A percentile compares a stretch with the other conserved stretches of the same genome.
Conservation (phyloP, 129 eudicot genomes). For the Oenanthe sinensis region DNA sequence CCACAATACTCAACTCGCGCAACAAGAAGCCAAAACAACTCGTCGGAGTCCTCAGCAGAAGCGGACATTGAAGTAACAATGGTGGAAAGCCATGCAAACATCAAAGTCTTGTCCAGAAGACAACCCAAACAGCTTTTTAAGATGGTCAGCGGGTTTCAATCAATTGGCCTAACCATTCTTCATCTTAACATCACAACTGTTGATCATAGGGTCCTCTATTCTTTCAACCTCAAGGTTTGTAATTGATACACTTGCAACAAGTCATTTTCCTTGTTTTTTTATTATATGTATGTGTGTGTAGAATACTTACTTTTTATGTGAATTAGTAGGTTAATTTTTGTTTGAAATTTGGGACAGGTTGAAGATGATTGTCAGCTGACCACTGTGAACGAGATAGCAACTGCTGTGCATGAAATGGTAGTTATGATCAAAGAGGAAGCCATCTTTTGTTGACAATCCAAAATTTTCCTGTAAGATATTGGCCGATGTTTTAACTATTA, state of each 20-base stretch:
- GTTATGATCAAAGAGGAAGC: constrained; percentile 29
- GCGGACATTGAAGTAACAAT: constrained; percentile 45
- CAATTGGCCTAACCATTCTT: constrained; percentile 28
- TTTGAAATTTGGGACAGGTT: constrained; percentile 19
- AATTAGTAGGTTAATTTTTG: neutral
- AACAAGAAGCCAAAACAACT: neutral
- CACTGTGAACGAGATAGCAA: constrained; percentile 37
- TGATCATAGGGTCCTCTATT: constrained; percentile 33
- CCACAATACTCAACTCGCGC: constrained; percentile 39
- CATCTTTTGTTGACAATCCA: constrained; percentile 13
- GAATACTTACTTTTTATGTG: neutral
- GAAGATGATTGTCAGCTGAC: constrained; percentile 36
- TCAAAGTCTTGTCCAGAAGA: constrained; percentile 27
- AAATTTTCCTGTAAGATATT: neutral
- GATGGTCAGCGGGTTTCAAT: constrained; percentile 26
- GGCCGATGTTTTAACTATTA: neutral
- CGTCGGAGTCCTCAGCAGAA: constrained; percentile 4
- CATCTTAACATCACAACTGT: constrained; percentile 42
- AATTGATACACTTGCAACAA: neutral
- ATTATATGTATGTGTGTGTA: neutral
- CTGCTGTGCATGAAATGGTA: constrained; percentile 33
- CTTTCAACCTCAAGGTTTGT: constrained; percentile 44
- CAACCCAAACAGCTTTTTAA: constrained; percentile 37
- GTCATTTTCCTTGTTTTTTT: neutral
- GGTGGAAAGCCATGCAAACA: constrained; percentile 47